Percentiles rank a stretch among this genome's conserved stretches.
These are phyloP conservation scores for Xylariaceae sp. DNA, from an alignment of 2,329 filamentous ascomycete species.

Conservation along the genomic window DNA sequence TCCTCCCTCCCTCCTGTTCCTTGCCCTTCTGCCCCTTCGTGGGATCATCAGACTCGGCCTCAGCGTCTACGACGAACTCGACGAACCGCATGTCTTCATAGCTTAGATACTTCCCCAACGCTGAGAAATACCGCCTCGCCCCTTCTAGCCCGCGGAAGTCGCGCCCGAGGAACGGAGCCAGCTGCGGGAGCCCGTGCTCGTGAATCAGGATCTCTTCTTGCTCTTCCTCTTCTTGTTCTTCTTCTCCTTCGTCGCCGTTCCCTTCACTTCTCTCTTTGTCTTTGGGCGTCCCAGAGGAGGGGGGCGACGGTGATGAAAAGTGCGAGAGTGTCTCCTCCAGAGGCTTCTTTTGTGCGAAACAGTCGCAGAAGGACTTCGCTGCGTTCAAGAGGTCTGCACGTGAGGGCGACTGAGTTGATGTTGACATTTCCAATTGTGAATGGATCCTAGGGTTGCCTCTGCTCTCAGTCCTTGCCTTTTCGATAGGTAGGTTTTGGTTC, in stretches of 20 bases:
- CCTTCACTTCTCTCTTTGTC: background rate
- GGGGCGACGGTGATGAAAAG: slow-evolving; percentile 21
- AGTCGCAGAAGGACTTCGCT: slow-evolving; percentile 29
- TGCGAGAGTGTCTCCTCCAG: slow-evolving; percentile 25
- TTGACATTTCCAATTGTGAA: no score
- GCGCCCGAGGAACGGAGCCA: slow-evolving; percentile 33
- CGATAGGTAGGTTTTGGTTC: no score
- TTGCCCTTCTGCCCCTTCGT: no score
- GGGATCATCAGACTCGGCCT: no score
- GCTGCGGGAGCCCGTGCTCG: slow-evolving; percentile 32
- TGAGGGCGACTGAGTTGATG: no score
- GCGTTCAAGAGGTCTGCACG: slow-evolving; percentile 28
- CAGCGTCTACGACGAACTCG: no score
- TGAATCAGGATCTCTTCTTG: slow-evolving; percentile 26
- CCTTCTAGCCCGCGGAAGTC: slow-evolving; percentile 29
- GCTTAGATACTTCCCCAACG: slow-evolving; percentile 20
- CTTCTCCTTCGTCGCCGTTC: background rate
- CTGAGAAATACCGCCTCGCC: slow-evolving; percentile 27
- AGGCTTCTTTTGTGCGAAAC: slow-evolving; percentile 27
- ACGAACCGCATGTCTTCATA: slow-evolving; percentile 31
- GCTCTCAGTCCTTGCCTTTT: no score
- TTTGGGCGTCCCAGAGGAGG: background rate
- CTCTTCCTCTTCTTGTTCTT: no score
- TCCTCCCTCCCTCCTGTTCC: slow-evolving; percentile 1
- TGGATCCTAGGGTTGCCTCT: no score